Base-by-base conservation (phyloP, 139 green algal genomes). In the Protoeuglena noctilucae region DNA sequence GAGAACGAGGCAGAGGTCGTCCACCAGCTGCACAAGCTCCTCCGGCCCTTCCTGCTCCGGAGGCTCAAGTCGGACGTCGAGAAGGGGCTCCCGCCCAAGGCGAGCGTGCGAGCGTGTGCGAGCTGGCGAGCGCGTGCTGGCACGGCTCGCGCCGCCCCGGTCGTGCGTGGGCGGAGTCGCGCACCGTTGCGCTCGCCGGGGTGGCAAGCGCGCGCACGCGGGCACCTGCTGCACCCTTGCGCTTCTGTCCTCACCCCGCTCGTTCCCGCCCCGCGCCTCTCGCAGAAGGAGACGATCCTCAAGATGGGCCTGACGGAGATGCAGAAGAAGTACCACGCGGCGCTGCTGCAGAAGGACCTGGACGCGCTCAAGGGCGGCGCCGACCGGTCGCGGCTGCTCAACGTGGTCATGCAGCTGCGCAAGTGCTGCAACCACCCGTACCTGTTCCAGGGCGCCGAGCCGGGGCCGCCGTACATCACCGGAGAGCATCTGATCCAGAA, bases 341-440 rank as follows among this genome's bases (percentile, higher is more conserved):
- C 76, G 16, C 77, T 97, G 64, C 78, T 96, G 46, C 83, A 97
- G 67, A 96, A 94, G 72, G 88, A 93, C 66, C 78, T 95, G 7
- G 83, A 88, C 28, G 75, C 85, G 4, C 68, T 89, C 43, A 81
- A 78, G 34, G 81, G 83, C 52, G 68, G 71, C 21, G 73, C 82
- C 4, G 89, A 95, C 58, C 74, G 84, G 58, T 86, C 75, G 27
- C 80, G 87, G 48, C 82, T 97, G 62, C 79, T 97, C 51, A 99
- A 99, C 74, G 93, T 99, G 29, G 89, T 96, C 30, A 98, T 96
- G 88, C 86, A 98, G 80, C 73, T 98, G 72, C 78, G 88, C 61
- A 98, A 96, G 74, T 96, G 87, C 73, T 97, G 89, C 79, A 96
- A 96, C 74, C 89, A 96, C 75, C 89, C 89, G 18, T 83, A 79